Base-by-base conservation (phyloP, 345 rosid species). In the Dipteronia sinensis region DNA sequence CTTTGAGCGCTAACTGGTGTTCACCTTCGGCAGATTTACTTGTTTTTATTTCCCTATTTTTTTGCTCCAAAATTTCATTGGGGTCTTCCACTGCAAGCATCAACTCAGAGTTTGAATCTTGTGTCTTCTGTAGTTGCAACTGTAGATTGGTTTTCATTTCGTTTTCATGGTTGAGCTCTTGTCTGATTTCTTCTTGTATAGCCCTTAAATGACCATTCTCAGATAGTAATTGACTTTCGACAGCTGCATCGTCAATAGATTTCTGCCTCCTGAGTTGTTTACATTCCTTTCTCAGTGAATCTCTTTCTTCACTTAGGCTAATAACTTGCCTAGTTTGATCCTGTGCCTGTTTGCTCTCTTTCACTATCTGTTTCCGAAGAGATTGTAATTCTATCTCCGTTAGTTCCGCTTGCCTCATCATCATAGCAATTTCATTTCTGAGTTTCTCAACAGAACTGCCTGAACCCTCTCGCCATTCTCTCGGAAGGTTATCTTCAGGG, bases 311-410 rank as follows among this genome's bases (percentile, higher is more conserved):
- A 80, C 76, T 87, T 29, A 91, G 82, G 87, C 70, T 63, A 42
- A 42, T 73, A 69, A 90, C 78, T 85, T 97, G 90, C 81, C 69
- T 85, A 0, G 89, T 82, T 64, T 90, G 89, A 59, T 88, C 96
- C 78, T 87, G 94, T 27, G 90, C 90, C 79, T 85, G 78, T 81
- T 84, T 93, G 79, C 83, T 85, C 80, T 94, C 99, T 73, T 90
- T 97, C 10, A 65, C 82, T 49, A 89, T 80, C 78, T 97, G 98
- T 75, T 89, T 94, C 69, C 92, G 84, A 12, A 97, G 89, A 79
- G 99, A 85, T 84, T 93, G 98, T 15, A 91, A 77, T 77, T 97
- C 99, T 76, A 97, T 74, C 55, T 97, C 98, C 0, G 98, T 90
- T 69, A 93, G 65, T 76, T 93, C 92, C 22, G 85, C 82, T 83